phyloP scores from a whole-genome alignment of 1,284 basidiomycete genomes.

The Ustilago cynodontis region DNA sequence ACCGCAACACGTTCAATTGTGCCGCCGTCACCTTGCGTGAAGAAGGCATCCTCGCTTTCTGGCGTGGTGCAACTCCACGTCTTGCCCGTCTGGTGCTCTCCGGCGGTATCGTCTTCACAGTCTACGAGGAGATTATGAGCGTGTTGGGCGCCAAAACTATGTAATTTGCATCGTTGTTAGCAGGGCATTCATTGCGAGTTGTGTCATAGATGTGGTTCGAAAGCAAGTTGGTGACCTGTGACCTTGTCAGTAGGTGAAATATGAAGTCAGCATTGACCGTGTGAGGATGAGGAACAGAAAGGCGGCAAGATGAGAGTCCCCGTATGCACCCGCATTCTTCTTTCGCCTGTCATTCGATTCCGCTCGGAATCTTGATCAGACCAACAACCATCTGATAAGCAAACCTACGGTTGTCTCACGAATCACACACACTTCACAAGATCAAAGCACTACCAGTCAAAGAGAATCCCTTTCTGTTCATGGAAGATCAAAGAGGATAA shows the following conservation, averaged over 20 bases:
- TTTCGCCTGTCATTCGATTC: background rate
- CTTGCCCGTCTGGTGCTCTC: conserved; percentile 76
- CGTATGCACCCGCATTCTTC: background rate
- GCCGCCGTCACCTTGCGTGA: conserved; percentile 73
- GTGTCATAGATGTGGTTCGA: background rate
- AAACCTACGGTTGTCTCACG: no score
- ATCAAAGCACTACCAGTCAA: background rate
- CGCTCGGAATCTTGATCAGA: background rate
- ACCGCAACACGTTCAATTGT: conserved; percentile 93
- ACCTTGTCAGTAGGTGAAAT: background rate
- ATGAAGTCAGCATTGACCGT: background rate
- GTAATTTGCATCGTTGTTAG: conserved; percentile 10
- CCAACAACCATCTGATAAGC: background rate
- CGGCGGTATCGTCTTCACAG: conserved; percentile 94
- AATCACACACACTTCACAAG: background rate
- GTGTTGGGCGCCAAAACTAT: conserved; percentile 50
- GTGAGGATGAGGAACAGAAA: background rate
- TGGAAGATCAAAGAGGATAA: conserved; percentile 1
- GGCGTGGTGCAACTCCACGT: conserved; percentile 86
- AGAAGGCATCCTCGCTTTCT: conserved; percentile 88
- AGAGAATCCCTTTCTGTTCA: conserved; percentile 25
- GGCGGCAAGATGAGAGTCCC: background rate
- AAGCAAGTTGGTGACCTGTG: background rate
- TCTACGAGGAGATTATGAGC: conserved; percentile 70
- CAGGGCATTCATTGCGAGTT: background rate